These are phyloP conservation scores for Metarhizium robertsii DNA, from an alignment of 2,329 filamentous ascomycete species.

Conservation along the genomic window DNA sequence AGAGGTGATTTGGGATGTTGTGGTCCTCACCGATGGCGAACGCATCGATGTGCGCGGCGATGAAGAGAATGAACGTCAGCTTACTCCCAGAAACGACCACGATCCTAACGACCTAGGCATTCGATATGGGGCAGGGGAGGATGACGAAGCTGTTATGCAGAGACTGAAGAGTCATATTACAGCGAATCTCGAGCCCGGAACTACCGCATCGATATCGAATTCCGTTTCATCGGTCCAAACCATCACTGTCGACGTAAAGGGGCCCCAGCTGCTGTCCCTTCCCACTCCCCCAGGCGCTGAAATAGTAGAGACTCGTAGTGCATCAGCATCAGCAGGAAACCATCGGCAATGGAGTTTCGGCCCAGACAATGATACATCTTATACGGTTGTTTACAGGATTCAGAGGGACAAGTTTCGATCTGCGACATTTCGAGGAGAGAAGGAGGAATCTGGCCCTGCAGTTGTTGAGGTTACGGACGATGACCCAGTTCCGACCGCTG, in stretches of 20 bases:
- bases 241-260: slow-evolving; percentile 54
- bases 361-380: slow-evolving; percentile 25
- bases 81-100: not conserved
- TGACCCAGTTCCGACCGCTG: slow-evolving; percentile 2
- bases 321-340: slow-evolving; percentile 7
- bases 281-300: slow-evolving; percentile 49
- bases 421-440: slow-evolving; percentile 27
- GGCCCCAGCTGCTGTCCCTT: slow-evolving; percentile 39
- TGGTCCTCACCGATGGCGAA: slow-evolving; percentile 49
- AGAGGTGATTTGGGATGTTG: slow-evolving; percentile 57
- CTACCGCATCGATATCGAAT: slow-evolving; percentile 51
- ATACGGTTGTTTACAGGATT: slow-evolving; percentile 51
- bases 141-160: slow-evolving; percentile 31
- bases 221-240: slow-evolving; percentile 51
- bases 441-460: slow-evolving; percentile 16
- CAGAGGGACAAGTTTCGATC: slow-evolving; percentile 40
- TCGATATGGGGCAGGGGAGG: slow-evolving; percentile 10
- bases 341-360: slow-evolving; percentile 7
- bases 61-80: slow-evolving; percentile 16
- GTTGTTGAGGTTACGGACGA: slow-evolving; percentile 20
- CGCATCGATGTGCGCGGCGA: slow-evolving; percentile 40
- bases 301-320: slow-evolving; percentile 39
- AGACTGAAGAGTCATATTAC: slow-evolving; percentile 44
- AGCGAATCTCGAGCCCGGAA: slow-evolving; percentile 43
- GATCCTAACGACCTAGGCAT: slow-evolving; percentile 2